Base-by-base conservation (phyloP, 2,329 filamentous ascomycete genomes). In the Neonectria punicea region DNA sequence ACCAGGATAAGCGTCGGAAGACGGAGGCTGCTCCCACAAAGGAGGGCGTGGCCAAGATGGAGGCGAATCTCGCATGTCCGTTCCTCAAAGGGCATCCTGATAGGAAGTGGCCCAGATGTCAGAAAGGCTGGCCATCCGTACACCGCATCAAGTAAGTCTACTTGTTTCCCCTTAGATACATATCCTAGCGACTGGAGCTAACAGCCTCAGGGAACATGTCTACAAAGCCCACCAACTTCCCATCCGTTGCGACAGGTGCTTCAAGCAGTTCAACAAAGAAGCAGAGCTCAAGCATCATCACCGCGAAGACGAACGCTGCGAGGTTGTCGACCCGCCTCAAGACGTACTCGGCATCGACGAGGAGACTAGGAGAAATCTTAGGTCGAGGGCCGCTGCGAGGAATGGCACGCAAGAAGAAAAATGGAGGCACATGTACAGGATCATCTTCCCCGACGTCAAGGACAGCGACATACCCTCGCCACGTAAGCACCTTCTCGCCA, bases 1-100 rank as follows among this genome's bases (percentile, higher is more conserved):
- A 69, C 10, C 61, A 63, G 8, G 67, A 63, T 5, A 70, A 70
- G 34, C 67, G 67, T 3, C 67, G 61, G 5, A 70, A 61, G 44
- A 69, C 49, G 13, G 32, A 39, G 8, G 34, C 13, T 5, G 11
- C 41, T 10, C 18, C 16, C 2, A n/a, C 16, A 11, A 30, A 41
- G 13, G 47, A 34, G 20, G 34, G 10, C 1, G 3, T 28, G 8
- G 9, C 20, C 1, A 22, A 47, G 18, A 18, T 55, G 2, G 4
- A n/a, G 5, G 25, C 34, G 1, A 64, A 47, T 11, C 47, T 70
- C 2, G 67, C 67, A 8, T 70, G 67, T 25, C 67, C 67, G 0
- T 70, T 70, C 9, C 34, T 44, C 2, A 70, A 70, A 30, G 46
- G 50, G 13, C 58, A 70, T n/a, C 67, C 64, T 0, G 55, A 49